Percentiles rank a stretch among this genome's conserved stretches.
Evolutionary conservation across 2,329 filamentous ascomycete genomes (phyloP).

Genomic region (Herpotrichia juniperi): DNA sequence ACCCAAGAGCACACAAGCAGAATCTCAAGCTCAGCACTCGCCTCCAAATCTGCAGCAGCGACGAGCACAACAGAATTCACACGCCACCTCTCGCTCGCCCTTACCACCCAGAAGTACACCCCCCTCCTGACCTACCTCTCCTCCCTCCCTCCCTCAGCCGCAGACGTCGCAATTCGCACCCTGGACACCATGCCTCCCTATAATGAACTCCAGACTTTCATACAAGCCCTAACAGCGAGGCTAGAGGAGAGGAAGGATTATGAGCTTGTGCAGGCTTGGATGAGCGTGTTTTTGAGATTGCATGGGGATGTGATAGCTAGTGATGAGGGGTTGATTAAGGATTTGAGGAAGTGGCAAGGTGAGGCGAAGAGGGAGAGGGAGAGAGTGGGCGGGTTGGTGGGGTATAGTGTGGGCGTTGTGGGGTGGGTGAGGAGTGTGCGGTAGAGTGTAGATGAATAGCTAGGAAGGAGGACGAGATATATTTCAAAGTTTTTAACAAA

Average conservation of each 20-base stretch:
- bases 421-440: conserved; percentile 71
- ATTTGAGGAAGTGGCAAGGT: conserved; percentile 71
- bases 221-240: conserved; percentile 76
- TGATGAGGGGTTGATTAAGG: conserved; percentile 60
- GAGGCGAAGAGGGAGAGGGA: conserved; percentile 74
- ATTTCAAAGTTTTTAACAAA: neutral
- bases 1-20: conserved; percentile 34
- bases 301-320: conserved; percentile 68
- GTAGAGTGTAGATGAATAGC: too few relatives aligned
- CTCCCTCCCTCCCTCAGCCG: conserved; percentile 78
- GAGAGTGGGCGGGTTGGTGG: conserved; percentile 76
- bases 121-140: conserved; percentile 80
- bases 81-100: conserved; percentile 52
- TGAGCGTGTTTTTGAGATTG: conserved; percentile 87
- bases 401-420: conserved; percentile 86
- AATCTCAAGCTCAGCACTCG: conserved; percentile 40
- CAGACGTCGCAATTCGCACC: conserved; percentile 89
- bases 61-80: conserved; percentile 52
- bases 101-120: conserved; percentile 65
- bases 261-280: conserved; percentile 95
- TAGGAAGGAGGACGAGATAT: neutral
- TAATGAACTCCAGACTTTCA: conserved; percentile 80
- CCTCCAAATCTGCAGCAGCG: conserved; percentile 36
- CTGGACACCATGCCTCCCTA: conserved; percentile 60
- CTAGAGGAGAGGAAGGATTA: conserved; percentile 78